Percentiles rank a stretch among this genome's conserved stretches.
Evolutionary conservation across 163 green algal genomes (phyloP).

Genomic region (Chlorella variabilis): DNA sequence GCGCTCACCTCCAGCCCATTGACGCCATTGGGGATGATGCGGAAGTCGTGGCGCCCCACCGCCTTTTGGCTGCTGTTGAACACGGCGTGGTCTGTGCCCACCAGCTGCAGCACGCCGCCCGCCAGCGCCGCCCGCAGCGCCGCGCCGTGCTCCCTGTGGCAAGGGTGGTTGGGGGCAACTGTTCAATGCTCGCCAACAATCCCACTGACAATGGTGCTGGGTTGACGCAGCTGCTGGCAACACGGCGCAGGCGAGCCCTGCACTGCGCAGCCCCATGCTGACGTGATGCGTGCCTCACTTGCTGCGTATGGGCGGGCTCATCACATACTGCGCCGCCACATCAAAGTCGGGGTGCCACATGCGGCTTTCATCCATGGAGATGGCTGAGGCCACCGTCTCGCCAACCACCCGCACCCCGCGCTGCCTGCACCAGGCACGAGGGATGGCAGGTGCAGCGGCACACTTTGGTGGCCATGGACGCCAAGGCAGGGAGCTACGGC

Average conservation of each 20-base stretch:
- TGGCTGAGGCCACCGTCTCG: constrained; percentile 83
- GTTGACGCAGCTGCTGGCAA: no score
- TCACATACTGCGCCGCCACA: constrained; percentile 79
- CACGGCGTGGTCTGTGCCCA: constrained; percentile 94
- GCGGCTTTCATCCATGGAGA: constrained; percentile 78
- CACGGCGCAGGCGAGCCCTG: no score
- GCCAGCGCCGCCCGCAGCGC: constrained; percentile 69
- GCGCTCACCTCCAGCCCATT: constrained; percentile 96
- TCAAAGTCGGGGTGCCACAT: constrained; percentile 75
- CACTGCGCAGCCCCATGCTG: no score
- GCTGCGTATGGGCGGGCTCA: constrained; percentile 91
- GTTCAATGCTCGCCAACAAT: no score
- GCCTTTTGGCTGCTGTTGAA: constrained; percentile 94
- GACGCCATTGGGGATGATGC: constrained; percentile 93
- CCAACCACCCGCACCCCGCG: constrained; percentile 68
- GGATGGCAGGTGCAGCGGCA: no score
- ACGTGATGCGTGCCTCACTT: no score
- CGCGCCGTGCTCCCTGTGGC: constrained; percentile 46
- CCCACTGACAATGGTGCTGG: no score
- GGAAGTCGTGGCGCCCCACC: constrained; percentile 81
- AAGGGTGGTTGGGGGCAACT: background rate
- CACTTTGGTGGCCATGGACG: no score
- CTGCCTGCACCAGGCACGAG: constrained; percentile 1
- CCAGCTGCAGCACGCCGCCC: constrained; percentile 74
- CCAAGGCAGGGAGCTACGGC: no score